Evolutionary conservation across 805 yeast genomes (phyloP), one percentile per base, ranked within the genome.

Genomic region (Nematodospora valgi): DNA sequence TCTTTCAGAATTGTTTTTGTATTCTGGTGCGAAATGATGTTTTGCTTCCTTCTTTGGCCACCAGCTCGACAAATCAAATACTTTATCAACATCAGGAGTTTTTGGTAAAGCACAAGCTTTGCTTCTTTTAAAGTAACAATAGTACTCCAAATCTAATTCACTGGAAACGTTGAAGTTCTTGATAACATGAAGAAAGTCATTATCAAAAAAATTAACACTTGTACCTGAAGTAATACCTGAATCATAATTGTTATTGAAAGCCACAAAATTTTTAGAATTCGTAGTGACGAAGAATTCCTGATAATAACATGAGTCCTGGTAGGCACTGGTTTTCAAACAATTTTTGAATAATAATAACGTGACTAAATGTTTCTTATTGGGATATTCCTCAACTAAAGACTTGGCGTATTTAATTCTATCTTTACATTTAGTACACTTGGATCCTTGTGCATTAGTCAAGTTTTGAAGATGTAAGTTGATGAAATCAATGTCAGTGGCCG

Each of bases 71-170:
- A 63, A 36, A 32, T 52, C 43, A 29, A 44, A 52, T 11, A 40
- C 27, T 19, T 43, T 45, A 41, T 76, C 70, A 42, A 72, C 56
- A 41, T 68, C 65, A 1, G 79, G 80, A 3, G 78, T 67, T 11
- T 51, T 51, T 5, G 86, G 86, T 23, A 72, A 58, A 3, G 62
- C 50, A 55, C 88, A 82, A 10, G 50, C 51, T 27, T 12, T 26
- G 9, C 38, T 19, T 10, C 70, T 67, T 31, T 64, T 61, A 38
- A 56, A 64, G 54, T 75, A 69, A 53, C 89, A 82, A 56, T 78
- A 76, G 47, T 78, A 78, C 28, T 58, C 57, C 32, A 64, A 49
- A 31, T 64, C 65, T 12, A 56, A 48, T 8, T 62, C 62, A 27
- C 64, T 61, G 2, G 70, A 59, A 24, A 51, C 41, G 39, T 65